These are phyloP conservation scores for Talaromyces liani DNA, from an alignment of 495 filamentous ascomycete genomes.

Conservation along the genomic window DNA sequence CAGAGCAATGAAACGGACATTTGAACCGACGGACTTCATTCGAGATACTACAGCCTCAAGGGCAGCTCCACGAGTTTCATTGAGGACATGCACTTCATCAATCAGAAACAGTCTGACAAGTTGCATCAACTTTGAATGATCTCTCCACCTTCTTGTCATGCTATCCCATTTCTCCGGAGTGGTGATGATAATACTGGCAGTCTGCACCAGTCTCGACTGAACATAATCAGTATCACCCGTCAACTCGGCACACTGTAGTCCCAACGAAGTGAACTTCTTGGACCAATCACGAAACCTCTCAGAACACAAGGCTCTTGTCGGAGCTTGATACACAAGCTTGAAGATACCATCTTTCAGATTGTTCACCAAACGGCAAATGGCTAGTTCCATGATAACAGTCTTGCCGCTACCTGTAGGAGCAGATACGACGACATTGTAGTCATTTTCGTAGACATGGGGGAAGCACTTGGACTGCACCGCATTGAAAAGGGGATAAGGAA, in stretches of 20 bases:
- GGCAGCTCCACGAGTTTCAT: slow-evolving; percentile 80
- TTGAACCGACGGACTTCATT: slow-evolving; percentile 86
- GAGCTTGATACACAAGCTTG: slow-evolving; percentile 94
- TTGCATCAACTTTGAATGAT: slow-evolving; percentile 75
- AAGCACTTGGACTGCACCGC: slow-evolving; percentile 90
- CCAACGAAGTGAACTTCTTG: slow-evolving; percentile 69
- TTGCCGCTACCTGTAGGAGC: slow-evolving; percentile 94
- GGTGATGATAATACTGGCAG: slow-evolving; percentile 86
- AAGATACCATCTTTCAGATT: slow-evolving; percentile 57
- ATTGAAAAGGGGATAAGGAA: slow-evolving; percentile 80
- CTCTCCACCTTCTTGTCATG: slow-evolving; percentile 92
- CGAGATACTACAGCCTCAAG: slow-evolving; percentile 94
- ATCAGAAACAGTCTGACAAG: slow-evolving; percentile 88
- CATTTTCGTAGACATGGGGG: slow-evolving; percentile 56
- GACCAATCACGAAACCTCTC: slow-evolving; percentile 83
- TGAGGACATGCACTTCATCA: slow-evolving; percentile 94
- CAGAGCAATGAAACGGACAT: slow-evolving; percentile 84
- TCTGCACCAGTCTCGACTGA: slow-evolving; percentile 67
- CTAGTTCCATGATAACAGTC: slow-evolving; percentile 83
- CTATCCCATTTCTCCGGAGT: slow-evolving; percentile 99
- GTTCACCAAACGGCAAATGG: slow-evolving; percentile 73
- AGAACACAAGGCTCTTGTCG: slow-evolving; percentile 85
- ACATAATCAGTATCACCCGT: slow-evolving; percentile 83
- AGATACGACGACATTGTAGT: slow-evolving; percentile 81
- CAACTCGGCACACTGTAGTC: slow-evolving; percentile 72